Base-by-base conservation (phyloP, 345 rosid species). In the Abelmoschus esculentus region DNA sequence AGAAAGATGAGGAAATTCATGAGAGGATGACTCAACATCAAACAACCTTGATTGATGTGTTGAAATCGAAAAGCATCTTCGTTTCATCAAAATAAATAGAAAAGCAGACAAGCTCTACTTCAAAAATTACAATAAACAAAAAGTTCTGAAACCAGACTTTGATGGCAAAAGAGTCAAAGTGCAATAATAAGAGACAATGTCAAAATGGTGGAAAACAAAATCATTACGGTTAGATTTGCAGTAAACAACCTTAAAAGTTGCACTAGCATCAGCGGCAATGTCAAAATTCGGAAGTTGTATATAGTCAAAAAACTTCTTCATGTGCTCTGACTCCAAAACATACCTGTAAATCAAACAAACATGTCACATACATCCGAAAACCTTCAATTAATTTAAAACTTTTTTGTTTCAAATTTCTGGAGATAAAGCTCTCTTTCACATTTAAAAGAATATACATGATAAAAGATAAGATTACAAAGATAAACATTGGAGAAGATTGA, bases 231-330 rank as follows among this genome's bases (percentile, higher is more conserved):
- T 34, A 10, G 34, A 47, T 40, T 53, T 66, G 29, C 72, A 68
- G 44, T 64, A 65, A 55, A 38, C 67, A 68, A 96, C 98, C 99
- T 92, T 96, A 80, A 96, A 92, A 57, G 99, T 92, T 13, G 95
- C 98, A 80, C 95, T 97, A 76, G 96, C 98, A 87, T 92, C 98
- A 50, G 99, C 98, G 61, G 98, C 93, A 76, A 96, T 81, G 70
- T 96, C 98, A 28, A 96, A 96, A 78, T 96, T 92, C 38, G 98
- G 97, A 76, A 96, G 92, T 79, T 89, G 98, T 77, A 96, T 96
- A 72, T 81, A 89, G 62, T 90, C 86, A 53, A 96, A 96, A 80
- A 92, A 90, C 85, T 92, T 92, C 89, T 86, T 96, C 83, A 92
- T 77, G 72, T 92, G 84, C 66, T 81, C 80, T 0, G 98, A 87